phyloP scores from a whole-genome alignment of 1,284 basidiomycete species.

The Leccinum fuscescens region DNA sequence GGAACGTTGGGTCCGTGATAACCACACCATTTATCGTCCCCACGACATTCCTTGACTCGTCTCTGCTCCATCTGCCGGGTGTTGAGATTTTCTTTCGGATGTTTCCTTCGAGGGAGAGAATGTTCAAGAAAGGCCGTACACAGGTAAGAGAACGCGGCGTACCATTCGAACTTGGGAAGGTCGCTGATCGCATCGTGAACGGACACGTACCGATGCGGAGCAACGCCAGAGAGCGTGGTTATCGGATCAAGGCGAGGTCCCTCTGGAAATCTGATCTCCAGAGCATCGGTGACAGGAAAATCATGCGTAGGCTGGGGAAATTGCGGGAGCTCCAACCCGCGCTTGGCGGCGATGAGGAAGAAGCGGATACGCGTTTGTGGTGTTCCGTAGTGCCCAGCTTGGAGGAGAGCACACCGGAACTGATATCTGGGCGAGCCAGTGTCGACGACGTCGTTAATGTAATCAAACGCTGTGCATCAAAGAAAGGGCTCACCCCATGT shows the following conservation, averaged over 20 bases:
- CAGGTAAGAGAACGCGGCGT: slow-evolving; percentile 12
- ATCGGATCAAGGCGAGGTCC: slow-evolving; percentile 44
- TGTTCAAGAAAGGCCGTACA: neutral
- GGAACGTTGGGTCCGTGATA: slow-evolving; percentile 22
- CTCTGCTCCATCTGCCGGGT: slow-evolving; percentile 16
- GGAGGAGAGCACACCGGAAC: slow-evolving; percentile 57
- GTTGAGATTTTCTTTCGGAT: slow-evolving; percentile 13
- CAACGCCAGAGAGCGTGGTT: slow-evolving; percentile 44
- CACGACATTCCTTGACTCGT: slow-evolving; percentile 38
- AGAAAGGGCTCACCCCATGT: slow-evolving; percentile 52
- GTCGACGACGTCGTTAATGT: neutral
- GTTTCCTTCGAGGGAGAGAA: slow-evolving; percentile 23
- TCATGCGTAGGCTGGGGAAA: slow-evolving; percentile 71
- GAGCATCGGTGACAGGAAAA: slow-evolving; percentile 44
- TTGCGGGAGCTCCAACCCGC: slow-evolving; percentile 51
- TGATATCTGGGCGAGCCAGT: slow-evolving; percentile 53
- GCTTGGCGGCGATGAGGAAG: slow-evolving; percentile 62
- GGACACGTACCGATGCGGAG: slow-evolving; percentile 52
- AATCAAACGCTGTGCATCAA: neutral
- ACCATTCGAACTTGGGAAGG: slow-evolving; percentile 70
- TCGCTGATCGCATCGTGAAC: slow-evolving; percentile 70
- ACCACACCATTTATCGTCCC: slow-evolving; percentile 42
- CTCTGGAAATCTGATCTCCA: slow-evolving; percentile 51
- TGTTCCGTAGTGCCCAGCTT: slow-evolving; percentile 71
- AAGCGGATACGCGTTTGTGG: slow-evolving; percentile 71